Conservation (phyloP, 2,329 filamentous ascomycete species). For the Emmonsiellopsis sp. region DNA sequence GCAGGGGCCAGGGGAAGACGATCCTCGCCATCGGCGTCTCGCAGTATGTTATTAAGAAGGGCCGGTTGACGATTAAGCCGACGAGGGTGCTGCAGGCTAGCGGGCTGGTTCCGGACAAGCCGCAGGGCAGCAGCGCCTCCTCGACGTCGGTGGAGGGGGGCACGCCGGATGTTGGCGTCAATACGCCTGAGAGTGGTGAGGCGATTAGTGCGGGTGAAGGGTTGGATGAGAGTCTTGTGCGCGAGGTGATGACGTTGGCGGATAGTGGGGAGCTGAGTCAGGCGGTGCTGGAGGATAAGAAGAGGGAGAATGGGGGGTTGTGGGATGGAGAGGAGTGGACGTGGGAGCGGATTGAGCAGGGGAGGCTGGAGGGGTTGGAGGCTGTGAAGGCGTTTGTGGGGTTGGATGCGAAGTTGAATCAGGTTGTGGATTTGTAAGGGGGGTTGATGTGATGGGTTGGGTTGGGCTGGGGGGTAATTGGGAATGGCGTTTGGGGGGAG, state of each 20-base stretch:
- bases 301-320: slow-evolving; percentile 18
- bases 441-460: too few species aligned
- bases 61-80: slow-evolving; percentile 73
- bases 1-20: slow-evolving; percentile 47
- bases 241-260: slow-evolving; percentile 27
- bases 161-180: slow-evolving; percentile 16
- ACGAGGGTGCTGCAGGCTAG: slow-evolving; percentile 63
- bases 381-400: slow-evolving; percentile 46
- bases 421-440: slow-evolving; percentile 22
- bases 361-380: slow-evolving; percentile 45
- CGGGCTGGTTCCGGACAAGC: slow-evolving; percentile 63
- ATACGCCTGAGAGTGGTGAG: slow-evolving; percentile 16
- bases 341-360: slow-evolving; percentile 51
- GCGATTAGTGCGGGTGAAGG: slow-evolving; percentile 22
- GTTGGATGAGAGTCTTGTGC: slow-evolving; percentile 25
- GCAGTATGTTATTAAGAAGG: slow-evolving; percentile 78
- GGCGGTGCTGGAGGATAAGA: slow-evolving; percentile 18
- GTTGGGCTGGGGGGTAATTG: too few species aligned
- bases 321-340: slow-evolving; percentile 41
- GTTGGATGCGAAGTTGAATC: slow-evolving; percentile 43
- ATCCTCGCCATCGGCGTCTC: slow-evolving; percentile 63
- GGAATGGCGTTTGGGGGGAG: neutral
- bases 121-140: slow-evolving; percentile 42
- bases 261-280: slow-evolving; percentile 20
- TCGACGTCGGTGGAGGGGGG: slow-evolving; percentile 16